These are phyloP conservation scores for Coemansia interrupta DNA, from an alignment of 192 early-diverging fungal species.

Conservation along the genomic window DNA sequence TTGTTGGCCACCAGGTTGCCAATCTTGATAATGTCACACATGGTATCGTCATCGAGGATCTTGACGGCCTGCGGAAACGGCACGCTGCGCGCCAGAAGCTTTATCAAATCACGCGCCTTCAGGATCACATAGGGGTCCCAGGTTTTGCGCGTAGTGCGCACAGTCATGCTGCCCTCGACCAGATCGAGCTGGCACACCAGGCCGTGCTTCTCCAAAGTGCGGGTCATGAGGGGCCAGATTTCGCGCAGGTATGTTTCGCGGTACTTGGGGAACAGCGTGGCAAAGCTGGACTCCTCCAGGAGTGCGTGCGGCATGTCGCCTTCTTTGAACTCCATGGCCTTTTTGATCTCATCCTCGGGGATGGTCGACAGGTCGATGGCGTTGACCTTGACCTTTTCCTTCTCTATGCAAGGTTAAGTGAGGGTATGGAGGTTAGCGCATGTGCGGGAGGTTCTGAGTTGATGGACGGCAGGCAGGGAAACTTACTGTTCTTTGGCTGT, in stretches of 20 bases:
- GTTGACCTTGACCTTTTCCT: slow-evolving; percentile 23
- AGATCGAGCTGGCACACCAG: slow-evolving; percentile 87
- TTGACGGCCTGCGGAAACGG: slow-evolving; percentile 89
- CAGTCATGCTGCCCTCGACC: slow-evolving; percentile 96
- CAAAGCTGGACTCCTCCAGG: slow-evolving; percentile 93
- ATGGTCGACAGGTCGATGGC: slow-evolving; percentile 32
- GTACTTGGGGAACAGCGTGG: slow-evolving; percentile 97
- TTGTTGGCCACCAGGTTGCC: slow-evolving; percentile 93
- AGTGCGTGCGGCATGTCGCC: slow-evolving; percentile 71
- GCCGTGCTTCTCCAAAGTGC: slow-evolving; percentile 78
- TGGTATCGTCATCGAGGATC: slow-evolving; percentile 86
- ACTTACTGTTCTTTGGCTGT: background rate
- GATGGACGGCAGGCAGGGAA: no score
- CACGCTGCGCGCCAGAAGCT: slow-evolving; percentile 89
- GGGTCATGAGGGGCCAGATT: slow-evolving; percentile 85
- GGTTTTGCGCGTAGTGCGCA: slow-evolving; percentile 93
- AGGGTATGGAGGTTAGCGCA: no score
- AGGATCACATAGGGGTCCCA: slow-evolving; percentile 92
- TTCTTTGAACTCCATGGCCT: slow-evolving; percentile 79
- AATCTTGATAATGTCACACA: slow-evolving; percentile 97
- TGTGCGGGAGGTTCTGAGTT: no score
- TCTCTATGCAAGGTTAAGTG: background rate
- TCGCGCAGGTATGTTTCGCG: slow-evolving; percentile 90
- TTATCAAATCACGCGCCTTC: slow-evolving; percentile 92
- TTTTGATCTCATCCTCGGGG: slow-evolving; percentile 60